Evolutionary conservation across 2,329 filamentous ascomycete species (phyloP).

Genomic region (Pleomassaria siparia): DNA sequence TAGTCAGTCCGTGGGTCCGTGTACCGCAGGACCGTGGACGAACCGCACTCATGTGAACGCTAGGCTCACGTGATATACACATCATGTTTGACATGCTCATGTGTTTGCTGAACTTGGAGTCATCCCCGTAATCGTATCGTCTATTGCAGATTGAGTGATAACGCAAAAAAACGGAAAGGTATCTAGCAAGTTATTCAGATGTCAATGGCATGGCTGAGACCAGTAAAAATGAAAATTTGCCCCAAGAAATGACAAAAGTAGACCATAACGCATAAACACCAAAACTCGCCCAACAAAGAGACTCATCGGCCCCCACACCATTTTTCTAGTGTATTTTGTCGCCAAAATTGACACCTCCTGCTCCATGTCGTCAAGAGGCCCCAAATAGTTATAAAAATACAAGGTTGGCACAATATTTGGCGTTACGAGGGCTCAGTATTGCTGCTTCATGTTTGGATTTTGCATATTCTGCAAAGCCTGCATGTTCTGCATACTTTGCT

Average conservation of each 20-base stretch:
- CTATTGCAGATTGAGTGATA: too few relatives aligned
- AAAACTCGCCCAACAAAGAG: not conserved
- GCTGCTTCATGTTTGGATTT: constrained; percentile 9
- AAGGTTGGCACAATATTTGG: constrained; percentile 6
- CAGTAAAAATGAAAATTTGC: not conserved
- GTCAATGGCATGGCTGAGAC: not conserved
- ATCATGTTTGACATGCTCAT: too few relatives aligned
- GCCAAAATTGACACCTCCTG: constrained; percentile 3
- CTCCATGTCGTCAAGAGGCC: constrained; percentile 9
- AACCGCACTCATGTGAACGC: too few relatives aligned
- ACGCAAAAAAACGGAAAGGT: not conserved
- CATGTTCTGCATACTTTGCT: constrained; percentile 4
- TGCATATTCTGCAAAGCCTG: constrained; percentile 7
- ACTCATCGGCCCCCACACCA: not conserved
- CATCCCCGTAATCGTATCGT: not conserved
- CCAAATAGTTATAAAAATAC: constrained; percentile 15
- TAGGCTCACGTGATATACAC: too few relatives aligned
- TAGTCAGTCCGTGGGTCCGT: too few relatives aligned
- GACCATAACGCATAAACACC: too few relatives aligned
- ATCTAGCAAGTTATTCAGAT: not conserved
- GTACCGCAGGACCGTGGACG: too few relatives aligned
- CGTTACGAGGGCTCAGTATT: constrained; percentile 5
- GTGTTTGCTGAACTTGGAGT: too few relatives aligned
- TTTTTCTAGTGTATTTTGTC: not conserved
- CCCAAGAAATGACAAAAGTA: too few relatives aligned